These are phyloP conservation scores for Aspergillus tamarii DNA, from an alignment of 2,329 filamentous ascomycete species.

Conservation along the genomic window DNA sequence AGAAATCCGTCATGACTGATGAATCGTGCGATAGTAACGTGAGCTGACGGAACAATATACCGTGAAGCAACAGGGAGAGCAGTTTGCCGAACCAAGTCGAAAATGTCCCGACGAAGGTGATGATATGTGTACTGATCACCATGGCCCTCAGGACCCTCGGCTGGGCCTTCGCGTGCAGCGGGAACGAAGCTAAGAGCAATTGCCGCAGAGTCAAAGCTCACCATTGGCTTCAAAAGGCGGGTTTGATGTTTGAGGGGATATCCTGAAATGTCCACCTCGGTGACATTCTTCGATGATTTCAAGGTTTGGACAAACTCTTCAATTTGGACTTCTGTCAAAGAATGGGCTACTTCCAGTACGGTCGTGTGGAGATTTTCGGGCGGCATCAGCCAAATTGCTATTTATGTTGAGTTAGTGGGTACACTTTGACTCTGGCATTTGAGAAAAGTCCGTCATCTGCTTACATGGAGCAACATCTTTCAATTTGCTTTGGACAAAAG, in stretches of 20 bases:
- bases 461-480: slow-evolving; percentile 69
- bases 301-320: background rate
- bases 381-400: slow-evolving; percentile 86
- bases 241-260: slow-evolving; percentile 68
- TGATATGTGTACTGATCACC: slow-evolving; percentile 78
- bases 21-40: slow-evolving; percentile 85
- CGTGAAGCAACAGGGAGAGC: slow-evolving; percentile 72
- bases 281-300: background rate
- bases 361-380: slow-evolving; percentile 78
- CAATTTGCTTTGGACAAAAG: slow-evolving; percentile 67
- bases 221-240: slow-evolving; percentile 76
- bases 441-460: slow-evolving; percentile 30
- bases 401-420: background rate
- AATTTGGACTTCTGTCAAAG: slow-evolving; percentile 67
- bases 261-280: slow-evolving; percentile 47
- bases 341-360: slow-evolving; percentile 79
- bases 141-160: slow-evolving; percentile 43
- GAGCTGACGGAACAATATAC: slow-evolving; percentile 88
- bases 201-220: slow-evolving; percentile 82
- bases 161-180: slow-evolving; percentile 64
- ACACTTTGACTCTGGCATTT: no score
- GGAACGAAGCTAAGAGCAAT: slow-evolving; percentile 85
- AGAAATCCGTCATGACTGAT: slow-evolving; percentile 65
- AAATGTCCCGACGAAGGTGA: slow-evolving; percentile 80
- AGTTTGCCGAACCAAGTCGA: slow-evolving; percentile 60